phyloP scores from a whole-genome alignment of 2,329 filamentous ascomycete genomes.

The Trichoderma polysporum region DNA sequence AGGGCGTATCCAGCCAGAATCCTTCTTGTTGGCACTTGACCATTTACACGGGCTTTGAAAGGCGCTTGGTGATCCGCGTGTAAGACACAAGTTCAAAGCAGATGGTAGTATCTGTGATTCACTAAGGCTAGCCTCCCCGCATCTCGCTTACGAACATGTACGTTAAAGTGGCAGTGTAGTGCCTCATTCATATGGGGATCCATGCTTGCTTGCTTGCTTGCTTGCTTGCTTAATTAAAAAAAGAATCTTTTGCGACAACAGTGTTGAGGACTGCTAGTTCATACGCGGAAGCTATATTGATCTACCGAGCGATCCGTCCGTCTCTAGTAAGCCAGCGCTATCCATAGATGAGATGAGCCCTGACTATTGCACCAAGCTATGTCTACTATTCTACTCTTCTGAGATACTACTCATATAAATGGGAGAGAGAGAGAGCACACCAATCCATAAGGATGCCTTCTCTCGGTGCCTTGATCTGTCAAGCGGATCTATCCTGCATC shows the following conservation, averaged over 20 bases:
- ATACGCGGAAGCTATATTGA: background rate
- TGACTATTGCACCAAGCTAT: too few species aligned
- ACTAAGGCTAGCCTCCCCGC: background rate
- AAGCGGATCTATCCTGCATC: background rate
- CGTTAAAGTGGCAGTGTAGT: background rate
- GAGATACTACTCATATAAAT: background rate
- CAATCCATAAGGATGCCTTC: background rate
- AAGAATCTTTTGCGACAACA: background rate
- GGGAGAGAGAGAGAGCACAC: background rate
- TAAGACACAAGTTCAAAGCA: background rate
- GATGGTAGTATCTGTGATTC: background rate
- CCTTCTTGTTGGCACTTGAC: background rate
- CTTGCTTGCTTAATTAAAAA: too few species aligned
- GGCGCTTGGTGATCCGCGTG: background rate
- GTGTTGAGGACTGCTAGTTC: background rate
- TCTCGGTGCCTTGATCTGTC: background rate
- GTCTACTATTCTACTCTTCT: background rate
- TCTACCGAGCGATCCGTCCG: background rate
- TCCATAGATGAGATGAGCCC: background rate
- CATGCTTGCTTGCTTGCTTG: background rate
- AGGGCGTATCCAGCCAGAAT: background rate
- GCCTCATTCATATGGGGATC: background rate
- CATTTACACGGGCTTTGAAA: background rate
- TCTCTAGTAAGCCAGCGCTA: too few species aligned
- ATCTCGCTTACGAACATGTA: background rate